Evolutionary conservation across 495 filamentous ascomycete genomes (phyloP), one percentile per base, ranked within the genome.

Genomic region (Talaromyces proteolyticus): DNA sequence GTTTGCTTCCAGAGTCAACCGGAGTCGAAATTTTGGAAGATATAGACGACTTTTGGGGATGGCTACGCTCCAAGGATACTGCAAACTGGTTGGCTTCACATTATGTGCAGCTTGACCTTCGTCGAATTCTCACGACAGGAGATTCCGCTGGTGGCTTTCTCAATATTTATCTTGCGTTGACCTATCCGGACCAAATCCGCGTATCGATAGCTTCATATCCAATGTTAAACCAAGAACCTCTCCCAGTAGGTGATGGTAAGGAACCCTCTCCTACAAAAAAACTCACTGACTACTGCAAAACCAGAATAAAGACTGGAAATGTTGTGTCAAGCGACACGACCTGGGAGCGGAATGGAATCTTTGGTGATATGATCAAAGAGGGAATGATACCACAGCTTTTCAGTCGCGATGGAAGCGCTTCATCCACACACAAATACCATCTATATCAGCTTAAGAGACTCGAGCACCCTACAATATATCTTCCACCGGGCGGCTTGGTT

Each of bases 21-120:
- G 72, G 72, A 36, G 24, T 60, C 17, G 68, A 77, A 10, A 65
- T 76, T 53, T 62, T 75, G 48, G 55, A 66, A 17, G 78, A 82
- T 52, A 37, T 79, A 3, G 54, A 62, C 25, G 67, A 74, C 51
- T 77, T 78, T 58, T 79, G 74, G 75, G 47, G 54, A 4, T 79
- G 78, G 77, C 44, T 76, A 11, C 63, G 58, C 25, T 62, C 63
- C 0, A 22, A 58, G 0, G 37, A 47, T 2, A 41, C 61, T 0
- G n/a, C 24, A 5, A 47, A 52, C 1, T 18, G 66, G 8, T 53
- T 68, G 1, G 38, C 55, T 0, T 34, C 48, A 7, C 49, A 55
- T 44, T 19, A 49, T 2, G 59, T 41, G 4, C 59, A 59, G 3
- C 6, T 49, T 8, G 43, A 54, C 8, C 48, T 62, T 16, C 63